phyloP scores from a whole-genome alignment of 768 basidiomycete species.

The Hydnomerulius pinastri region DNA sequence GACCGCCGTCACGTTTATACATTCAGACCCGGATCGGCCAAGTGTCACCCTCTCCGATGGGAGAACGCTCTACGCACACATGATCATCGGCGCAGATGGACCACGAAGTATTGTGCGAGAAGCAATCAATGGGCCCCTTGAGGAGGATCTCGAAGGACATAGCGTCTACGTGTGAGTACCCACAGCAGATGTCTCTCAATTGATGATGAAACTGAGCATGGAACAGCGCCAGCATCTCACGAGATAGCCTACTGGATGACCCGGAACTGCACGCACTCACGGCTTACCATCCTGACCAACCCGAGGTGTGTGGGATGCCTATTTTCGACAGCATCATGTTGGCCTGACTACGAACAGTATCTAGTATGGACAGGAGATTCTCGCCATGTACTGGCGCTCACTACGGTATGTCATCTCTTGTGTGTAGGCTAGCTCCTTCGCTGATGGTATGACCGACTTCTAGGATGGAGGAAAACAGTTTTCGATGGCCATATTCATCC shows the following conservation, averaged over 20 bases:
- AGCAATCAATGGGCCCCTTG: constrained; percentile 35
- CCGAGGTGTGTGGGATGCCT: constrained; percentile 18
- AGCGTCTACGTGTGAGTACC: constrained; percentile 49
- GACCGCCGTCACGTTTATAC: constrained; percentile 36
- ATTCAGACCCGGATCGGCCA: constrained; percentile 28
- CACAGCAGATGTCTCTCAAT: constrained; percentile 8
- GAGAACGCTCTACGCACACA: constrained; percentile 48
- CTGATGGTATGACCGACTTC: constrained; percentile 1
- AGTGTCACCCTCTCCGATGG: constrained; percentile 44
- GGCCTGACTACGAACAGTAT: constrained; percentile 17
- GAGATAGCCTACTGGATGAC: constrained; percentile 44
- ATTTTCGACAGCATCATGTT: neutral
- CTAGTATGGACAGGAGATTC: constrained; percentile 28
- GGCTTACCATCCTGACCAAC: constrained; percentile 19
- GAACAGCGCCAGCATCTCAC: constrained; percentile 44
- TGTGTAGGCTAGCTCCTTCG: neutral
- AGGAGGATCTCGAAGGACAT: constrained; percentile 29
- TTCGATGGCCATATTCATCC: constrained; percentile 41
- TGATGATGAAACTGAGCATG: constrained; percentile 1
- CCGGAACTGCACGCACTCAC: constrained; percentile 40
- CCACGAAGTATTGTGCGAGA: constrained; percentile 44
- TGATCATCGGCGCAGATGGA: constrained; percentile 68
- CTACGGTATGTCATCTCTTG: constrained; percentile 20
- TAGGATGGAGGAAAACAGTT: constrained; percentile 42
- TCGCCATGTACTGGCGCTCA: constrained; percentile 23